Evolutionary conservation across 768 basidiomycete genomes (phyloP).

Genomic region (Ephemerocybe angulata): DNA sequence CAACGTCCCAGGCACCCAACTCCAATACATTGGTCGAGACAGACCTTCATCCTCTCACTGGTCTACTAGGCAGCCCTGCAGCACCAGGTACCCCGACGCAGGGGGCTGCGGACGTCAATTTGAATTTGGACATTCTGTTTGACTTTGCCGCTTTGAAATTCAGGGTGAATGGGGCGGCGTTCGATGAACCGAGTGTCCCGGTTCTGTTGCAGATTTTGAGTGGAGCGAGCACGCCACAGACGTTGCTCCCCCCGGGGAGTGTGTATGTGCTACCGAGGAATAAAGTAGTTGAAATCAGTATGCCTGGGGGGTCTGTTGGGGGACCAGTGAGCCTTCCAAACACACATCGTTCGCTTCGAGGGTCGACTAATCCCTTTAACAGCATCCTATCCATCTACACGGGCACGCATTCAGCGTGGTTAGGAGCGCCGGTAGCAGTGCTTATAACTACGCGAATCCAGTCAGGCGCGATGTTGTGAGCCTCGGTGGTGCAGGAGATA

Average conservation of each 20-base stretch:
- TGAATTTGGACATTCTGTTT: conserved; percentile 20
- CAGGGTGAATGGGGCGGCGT: conserved; percentile 25
- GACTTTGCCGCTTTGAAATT: conserved; percentile 8
- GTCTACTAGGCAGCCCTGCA: background rate
- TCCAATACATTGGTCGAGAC: conserved; percentile 26
- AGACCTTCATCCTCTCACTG: conserved; percentile 16
- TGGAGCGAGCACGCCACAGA: conserved; percentile 28
- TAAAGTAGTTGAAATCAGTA: conserved; percentile 40
- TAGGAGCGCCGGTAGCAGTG: conserved; percentile 2
- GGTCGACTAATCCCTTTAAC: background rate
- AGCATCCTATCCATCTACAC: conserved; percentile 44
- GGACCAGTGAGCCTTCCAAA: conserved; percentile 27
- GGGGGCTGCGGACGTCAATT: conserved; percentile 22
- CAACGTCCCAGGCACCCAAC: conserved; percentile 18
- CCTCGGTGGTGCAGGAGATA: conserved; percentile 21
- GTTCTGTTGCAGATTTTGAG: conserved; percentile 44
- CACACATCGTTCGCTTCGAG: background rate
- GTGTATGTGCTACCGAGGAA: conserved; percentile 38
- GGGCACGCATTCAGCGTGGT: conserved; percentile 27
- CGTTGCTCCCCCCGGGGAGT: conserved; percentile 34
- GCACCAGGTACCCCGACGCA: conserved; percentile 11
- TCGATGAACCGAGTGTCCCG: conserved; percentile 33
- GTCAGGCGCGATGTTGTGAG: conserved; percentile 31
- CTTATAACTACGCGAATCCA: conserved; percentile 21
- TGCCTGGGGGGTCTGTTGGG: conserved; percentile 25